Evolutionary conservation across 1,139 yeast genomes (phyloP).

Genomic region (Zygotorulaspora mrakii): DNA sequence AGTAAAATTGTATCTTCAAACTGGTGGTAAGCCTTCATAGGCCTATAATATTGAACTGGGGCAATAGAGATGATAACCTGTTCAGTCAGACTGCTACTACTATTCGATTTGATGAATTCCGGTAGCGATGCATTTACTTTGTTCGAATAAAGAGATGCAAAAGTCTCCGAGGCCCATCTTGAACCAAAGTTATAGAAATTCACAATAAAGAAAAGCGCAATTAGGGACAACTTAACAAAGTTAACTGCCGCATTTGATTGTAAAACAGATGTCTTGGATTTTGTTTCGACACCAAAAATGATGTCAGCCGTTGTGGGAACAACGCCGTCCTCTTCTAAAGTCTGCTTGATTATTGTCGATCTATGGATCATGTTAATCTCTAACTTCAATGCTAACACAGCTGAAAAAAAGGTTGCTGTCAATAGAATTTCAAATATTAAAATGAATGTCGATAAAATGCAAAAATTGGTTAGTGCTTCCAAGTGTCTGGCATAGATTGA

Average conservation of each 20-base stretch:
- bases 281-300: constrained; percentile 52
- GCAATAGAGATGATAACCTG: constrained; percentile 59
- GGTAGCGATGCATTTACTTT: constrained; percentile 25
- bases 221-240: constrained; percentile 61
- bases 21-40: constrained; percentile 59
- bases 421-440: constrained; percentile 69
- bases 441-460: constrained; percentile 71
- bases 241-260: constrained; percentile 46
- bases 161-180: constrained; percentile 61
- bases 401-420: constrained; percentile 79
- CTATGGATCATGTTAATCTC: constrained; percentile 88
- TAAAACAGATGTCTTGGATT: constrained; percentile 26
- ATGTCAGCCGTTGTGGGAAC: constrained; percentile 68
- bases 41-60: constrained; percentile 66
- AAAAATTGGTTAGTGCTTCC: constrained; percentile 78
- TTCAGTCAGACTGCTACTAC: constrained; percentile 19
- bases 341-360: constrained; percentile 73
- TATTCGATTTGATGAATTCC: constrained; percentile 23
- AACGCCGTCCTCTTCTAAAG: constrained; percentile 92
- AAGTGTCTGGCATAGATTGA: constrained; percentile 67
- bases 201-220: constrained; percentile 64
- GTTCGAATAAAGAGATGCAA: constrained; percentile 38
- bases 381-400: constrained; percentile 81
- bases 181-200: constrained; percentile 71
- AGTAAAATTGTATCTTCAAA: constrained; percentile 60